phyloP scores from a whole-genome alignment of 2,329 filamentous ascomycete genomes.

The Stagonosporopsis cucurbitacearum region DNA sequence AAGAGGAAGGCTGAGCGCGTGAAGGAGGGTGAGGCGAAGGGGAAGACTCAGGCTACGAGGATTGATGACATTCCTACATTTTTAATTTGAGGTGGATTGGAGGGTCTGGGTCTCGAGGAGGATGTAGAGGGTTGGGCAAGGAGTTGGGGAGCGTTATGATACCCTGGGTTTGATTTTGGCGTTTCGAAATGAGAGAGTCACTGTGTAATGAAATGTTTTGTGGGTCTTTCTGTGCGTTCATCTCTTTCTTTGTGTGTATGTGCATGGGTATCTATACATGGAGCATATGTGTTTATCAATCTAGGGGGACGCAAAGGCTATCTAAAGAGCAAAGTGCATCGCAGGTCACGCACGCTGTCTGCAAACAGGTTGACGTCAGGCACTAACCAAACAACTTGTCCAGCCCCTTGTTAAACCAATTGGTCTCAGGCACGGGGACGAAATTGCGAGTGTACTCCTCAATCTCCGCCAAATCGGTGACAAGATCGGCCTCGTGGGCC shows the following conservation, averaged over 20 bases:
- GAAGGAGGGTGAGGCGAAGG: conserved; percentile 34
- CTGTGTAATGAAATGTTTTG: background rate
- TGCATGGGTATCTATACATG: background rate
- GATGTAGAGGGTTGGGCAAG: background rate
- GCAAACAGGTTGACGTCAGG: background rate
- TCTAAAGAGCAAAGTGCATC: background rate
- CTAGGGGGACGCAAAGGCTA: background rate
- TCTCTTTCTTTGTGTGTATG: too few species aligned
- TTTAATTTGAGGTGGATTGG: conserved; percentile 41
- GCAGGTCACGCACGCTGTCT: background rate
- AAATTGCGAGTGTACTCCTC: conserved; percentile 71
- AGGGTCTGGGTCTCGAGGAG: too few species aligned
- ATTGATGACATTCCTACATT: conserved; percentile 56
- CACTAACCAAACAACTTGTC: conserved; percentile 54
- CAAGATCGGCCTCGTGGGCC: conserved; percentile 67
- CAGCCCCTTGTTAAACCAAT: conserved; percentile 50
- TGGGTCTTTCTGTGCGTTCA: background rate
- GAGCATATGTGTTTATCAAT: background rate
- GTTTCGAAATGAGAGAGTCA: background rate
- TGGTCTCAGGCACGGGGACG: conserved; percentile 59
- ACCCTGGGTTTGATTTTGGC: background rate
- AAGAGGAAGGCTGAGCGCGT: conserved; percentile 40
- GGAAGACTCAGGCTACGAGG: conserved; percentile 31
- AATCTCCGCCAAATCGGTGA: conserved; percentile 68
- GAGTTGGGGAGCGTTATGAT: conserved; percentile 4